Evolutionary conservation across 148 eudicot genomes (phyloP).

Genomic region (Dianthus caryophyllus): DNA sequence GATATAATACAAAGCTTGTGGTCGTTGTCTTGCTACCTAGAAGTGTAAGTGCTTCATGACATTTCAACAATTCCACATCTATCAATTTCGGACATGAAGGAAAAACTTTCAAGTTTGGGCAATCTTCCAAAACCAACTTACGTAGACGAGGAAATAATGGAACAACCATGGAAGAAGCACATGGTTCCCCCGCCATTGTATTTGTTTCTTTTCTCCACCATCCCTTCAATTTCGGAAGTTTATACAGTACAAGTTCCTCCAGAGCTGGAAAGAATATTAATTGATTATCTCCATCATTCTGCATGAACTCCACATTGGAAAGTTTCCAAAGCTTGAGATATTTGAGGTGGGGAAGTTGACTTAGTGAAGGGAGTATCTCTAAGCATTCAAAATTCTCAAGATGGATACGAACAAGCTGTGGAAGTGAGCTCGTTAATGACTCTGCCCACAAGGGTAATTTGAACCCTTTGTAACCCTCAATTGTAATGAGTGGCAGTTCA

Average conservation of each 20-base stretch:
- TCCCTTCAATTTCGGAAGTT: constrained; percentile 11
- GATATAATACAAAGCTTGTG: neutral
- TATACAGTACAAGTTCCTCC: neutral
- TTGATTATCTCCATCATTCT: neutral
- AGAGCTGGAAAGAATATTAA: constrained; percentile 13
- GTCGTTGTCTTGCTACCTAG: neutral
- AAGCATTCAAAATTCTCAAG: neutral
- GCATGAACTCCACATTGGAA: constrained; percentile 12
- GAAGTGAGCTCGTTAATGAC: neutral
- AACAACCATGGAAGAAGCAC: neutral
- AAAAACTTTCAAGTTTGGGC: neutral
- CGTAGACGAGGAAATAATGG: constrained; percentile 9
- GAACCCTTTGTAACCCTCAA: neutral
- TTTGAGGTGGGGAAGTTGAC: constrained; percentile 17
- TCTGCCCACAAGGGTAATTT: neutral
- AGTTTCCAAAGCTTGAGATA: neutral
- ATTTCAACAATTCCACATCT: neutral
- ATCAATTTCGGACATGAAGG: constrained; percentile 9
- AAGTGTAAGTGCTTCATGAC: neutral
- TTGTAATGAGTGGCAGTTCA: neutral
- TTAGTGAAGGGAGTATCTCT: constrained; percentile 8
- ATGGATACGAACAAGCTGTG: neutral
- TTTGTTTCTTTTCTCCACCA: constrained; percentile 10
- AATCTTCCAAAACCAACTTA: neutral
- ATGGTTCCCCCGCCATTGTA: too few species aligned